phyloP scores from a whole-genome alignment of 2,329 filamentous ascomycete genomes.

The Scedosporium dehoogii region DNA sequence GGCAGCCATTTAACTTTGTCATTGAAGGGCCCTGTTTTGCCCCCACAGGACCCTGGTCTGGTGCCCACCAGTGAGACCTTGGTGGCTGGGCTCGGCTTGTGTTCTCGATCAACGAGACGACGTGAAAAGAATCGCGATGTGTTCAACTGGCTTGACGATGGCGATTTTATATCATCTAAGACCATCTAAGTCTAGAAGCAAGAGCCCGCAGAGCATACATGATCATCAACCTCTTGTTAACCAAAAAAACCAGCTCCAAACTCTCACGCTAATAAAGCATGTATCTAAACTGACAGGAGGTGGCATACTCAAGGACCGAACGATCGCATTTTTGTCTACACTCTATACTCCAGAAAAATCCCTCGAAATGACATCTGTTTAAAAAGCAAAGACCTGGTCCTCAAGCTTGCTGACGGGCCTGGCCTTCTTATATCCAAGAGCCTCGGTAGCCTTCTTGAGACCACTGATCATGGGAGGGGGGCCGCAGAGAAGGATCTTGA shows the following conservation, averaged over 20 bases:
- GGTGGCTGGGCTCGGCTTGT: no score
- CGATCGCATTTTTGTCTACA: not conserved
- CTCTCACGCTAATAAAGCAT: not conserved
- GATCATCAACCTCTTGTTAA: not conserved
- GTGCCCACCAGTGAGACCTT: no score
- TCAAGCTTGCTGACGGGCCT: slow-evolving; percentile 93
- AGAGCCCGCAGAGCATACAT: not conserved
- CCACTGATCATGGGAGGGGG: slow-evolving; percentile 94
- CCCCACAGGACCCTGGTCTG: no score
- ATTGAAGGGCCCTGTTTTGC: not conserved
- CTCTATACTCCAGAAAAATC: not conserved
- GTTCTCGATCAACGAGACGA: no score
- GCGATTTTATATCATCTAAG: no score
- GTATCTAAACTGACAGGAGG: not conserved
- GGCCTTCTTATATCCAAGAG: slow-evolving; percentile 84
- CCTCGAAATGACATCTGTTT: slow-evolving; percentile 11
- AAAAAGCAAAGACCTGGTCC: slow-evolving; percentile 95
- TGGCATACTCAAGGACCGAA: not conserved
- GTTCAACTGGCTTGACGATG: no score
- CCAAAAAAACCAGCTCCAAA: not conserved
- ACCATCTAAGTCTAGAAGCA: no score
- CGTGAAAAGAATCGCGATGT: no score
- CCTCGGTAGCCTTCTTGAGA: slow-evolving; percentile 91
- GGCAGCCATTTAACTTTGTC: no score
- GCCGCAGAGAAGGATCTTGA: slow-evolving; percentile 91